These are phyloP conservation scores for Fusarium pseudoanthophilum DNA, from an alignment of 2,329 filamentous ascomycete species.

Conservation along the genomic window DNA sequence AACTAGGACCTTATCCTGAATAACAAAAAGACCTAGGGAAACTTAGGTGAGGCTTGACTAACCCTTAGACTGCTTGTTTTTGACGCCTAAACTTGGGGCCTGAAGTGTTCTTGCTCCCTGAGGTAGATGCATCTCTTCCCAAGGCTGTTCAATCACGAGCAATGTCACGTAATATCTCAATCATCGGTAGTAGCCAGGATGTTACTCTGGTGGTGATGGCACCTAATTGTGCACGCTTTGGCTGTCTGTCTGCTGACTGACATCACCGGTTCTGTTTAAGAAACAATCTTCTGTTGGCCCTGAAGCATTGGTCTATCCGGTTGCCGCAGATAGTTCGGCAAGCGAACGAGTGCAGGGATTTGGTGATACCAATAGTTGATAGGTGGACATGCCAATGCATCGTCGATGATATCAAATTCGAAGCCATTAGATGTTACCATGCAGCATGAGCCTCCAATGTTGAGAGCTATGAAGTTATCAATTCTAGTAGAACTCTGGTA, in stretches of 20 bases:
- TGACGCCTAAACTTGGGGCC: not conserved
- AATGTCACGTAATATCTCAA: not conserved
- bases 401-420: not conserved
- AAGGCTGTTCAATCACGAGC: not conserved
- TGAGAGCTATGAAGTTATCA: not conserved
- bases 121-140: not conserved
- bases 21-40: not conserved
- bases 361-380: not conserved
- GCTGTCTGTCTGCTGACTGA: not conserved
- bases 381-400: not conserved
- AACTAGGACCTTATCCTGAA: not conserved
- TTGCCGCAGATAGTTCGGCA: conserved; percentile 16
- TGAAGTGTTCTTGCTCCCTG: not conserved
- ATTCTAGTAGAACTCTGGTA: not conserved
- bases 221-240: not conserved
- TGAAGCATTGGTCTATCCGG: conserved; percentile 7
- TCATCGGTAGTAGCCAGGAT: not conserved
- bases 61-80: not conserved
- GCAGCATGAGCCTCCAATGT: not conserved
- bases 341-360: not conserved
- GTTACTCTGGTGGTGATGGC: not conserved
- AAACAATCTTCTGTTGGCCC: not conserved
- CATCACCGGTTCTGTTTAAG: not conserved
- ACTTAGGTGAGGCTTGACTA: not conserved
- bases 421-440: not conserved